phyloP scores from a whole-genome alignment of 2,329 filamentous ascomycete genomes.

The Colletotrichum incanum region DNA sequence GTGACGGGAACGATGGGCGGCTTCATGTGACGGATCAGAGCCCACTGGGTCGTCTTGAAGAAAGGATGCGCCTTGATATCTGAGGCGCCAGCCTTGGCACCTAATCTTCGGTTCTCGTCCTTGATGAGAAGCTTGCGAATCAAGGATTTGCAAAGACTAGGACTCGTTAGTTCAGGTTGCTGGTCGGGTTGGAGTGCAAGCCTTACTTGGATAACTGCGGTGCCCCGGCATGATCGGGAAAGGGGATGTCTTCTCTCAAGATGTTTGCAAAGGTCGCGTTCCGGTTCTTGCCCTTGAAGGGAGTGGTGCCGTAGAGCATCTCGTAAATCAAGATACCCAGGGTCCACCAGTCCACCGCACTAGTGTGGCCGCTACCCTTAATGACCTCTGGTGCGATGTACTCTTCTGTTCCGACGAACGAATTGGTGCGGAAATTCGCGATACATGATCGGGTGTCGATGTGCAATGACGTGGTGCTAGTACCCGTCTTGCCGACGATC shows the following conservation, averaged over 20 bases:
- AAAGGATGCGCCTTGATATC: constrained; percentile 98
- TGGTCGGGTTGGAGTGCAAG: not conserved
- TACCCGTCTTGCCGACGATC: constrained; percentile 93
- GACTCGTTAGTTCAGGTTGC: constrained; percentile 30
- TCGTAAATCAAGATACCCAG: constrained; percentile 97
- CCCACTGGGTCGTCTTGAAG: constrained; percentile 97
- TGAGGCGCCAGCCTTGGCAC: constrained; percentile 93
- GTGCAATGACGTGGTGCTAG: constrained; percentile 89
- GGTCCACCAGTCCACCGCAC: constrained; percentile 99
- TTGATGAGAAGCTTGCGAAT: constrained; percentile 98
- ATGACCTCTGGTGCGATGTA: constrained; percentile 99
- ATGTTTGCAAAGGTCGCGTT: constrained; percentile 99
- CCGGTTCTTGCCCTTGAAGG: constrained; percentile 99
- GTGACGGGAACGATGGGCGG: constrained; percentile 96
- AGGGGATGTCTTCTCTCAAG: constrained; percentile 93
- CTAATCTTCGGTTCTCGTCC: constrained; percentile 93
- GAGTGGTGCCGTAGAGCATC: constrained; percentile 98
- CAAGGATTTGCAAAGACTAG: constrained; percentile 93
- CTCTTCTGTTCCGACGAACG: constrained; percentile 98
- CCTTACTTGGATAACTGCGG: constrained; percentile 90
- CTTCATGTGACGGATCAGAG: constrained; percentile 96
- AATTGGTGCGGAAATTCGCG: constrained; percentile 97
- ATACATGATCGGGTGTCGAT: constrained; percentile 99
- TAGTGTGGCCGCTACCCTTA: constrained; percentile 98
- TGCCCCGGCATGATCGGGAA: constrained; percentile 88